These are phyloP conservation scores for Diversispora eburnea DNA, from an alignment of 192 early-diverging fungal species.

Conservation along the genomic window DNA sequence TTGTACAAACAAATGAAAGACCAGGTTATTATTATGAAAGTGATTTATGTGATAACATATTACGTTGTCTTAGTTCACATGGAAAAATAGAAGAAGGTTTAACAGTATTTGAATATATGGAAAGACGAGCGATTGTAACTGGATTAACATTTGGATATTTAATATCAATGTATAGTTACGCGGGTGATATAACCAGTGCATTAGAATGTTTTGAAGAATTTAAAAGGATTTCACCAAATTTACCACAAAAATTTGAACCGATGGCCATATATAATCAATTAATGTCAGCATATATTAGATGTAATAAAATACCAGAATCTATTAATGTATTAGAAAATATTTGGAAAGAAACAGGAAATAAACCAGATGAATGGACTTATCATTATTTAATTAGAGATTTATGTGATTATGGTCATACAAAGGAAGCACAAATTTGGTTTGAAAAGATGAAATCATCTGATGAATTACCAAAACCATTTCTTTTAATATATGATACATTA, in stretches of 20 bases:
- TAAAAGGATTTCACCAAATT: neutral
- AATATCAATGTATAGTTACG: slow-evolving; percentile 11
- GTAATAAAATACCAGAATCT: slow-evolving; percentile 1
- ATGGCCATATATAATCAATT: slow-evolving; percentile 13
- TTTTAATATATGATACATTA: neutral
- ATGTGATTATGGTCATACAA: neutral
- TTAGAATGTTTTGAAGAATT: slow-evolving; percentile 22
- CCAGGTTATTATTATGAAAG: slow-evolving; percentile 1
- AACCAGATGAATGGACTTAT: slow-evolving; percentile 16
- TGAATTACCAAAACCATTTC: slow-evolving; percentile 3
- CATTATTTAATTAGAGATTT: slow-evolving; percentile 15
- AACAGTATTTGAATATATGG: slow-evolving; percentile 17
- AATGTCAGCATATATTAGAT: slow-evolving; percentile 12
- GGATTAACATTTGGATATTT: slow-evolving; percentile 10
- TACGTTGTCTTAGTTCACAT: neutral
- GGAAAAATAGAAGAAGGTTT: slow-evolving; percentile 17
- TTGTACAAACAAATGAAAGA: neutral
- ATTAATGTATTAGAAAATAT: slow-evolving; percentile 12
- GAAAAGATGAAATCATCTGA: neutral
- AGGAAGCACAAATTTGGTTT: slow-evolving; percentile 10
- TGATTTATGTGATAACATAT: slow-evolving; percentile 16
- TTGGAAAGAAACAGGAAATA: neutral
- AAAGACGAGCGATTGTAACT: neutral
- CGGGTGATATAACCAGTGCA: slow-evolving; percentile 19
- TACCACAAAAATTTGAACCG: slow-evolving; percentile 1